Percentiles rank a stretch among this genome's conserved stretches.
Conservation (phyloP, 805 yeast genomes). For the Pichia gijzeniarum region DNA sequence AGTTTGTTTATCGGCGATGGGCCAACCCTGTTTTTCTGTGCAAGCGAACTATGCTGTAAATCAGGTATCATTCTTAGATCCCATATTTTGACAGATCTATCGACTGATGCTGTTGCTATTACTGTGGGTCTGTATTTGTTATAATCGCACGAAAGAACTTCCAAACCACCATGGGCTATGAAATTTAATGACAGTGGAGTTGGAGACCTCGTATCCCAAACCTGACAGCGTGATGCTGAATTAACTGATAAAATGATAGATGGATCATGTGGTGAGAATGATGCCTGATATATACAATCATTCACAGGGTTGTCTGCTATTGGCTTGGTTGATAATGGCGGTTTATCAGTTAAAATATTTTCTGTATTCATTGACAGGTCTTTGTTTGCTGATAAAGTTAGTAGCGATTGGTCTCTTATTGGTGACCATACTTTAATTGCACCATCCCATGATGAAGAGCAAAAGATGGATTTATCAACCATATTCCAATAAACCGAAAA, state of each 20-base stretch:
- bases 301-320: constrained; percentile 30
- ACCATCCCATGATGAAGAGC: constrained; percentile 91
- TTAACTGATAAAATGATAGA: constrained; percentile 60
- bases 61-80: constrained; percentile 65
- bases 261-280: constrained; percentile 81
- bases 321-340: constrained; percentile 33
- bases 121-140: constrained; percentile 79
- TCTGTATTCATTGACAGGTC: constrained; percentile 21
- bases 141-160: constrained; percentile 78
- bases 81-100: constrained; percentile 78
- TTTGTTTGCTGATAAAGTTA: constrained; percentile 42
- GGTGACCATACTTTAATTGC: constrained; percentile 77
- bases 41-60: constrained; percentile 29
- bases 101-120: constrained; percentile 89
- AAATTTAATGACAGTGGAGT: constrained; percentile 53
- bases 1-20: constrained; percentile 72
- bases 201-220: constrained; percentile 78
- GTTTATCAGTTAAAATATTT: constrained; percentile 14
- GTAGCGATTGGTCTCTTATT: constrained; percentile 43
- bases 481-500: constrained; percentile 34
- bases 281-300: constrained; percentile 72
- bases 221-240: constrained; percentile 65
- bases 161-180: constrained; percentile 75
- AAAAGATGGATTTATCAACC: constrained; percentile 48
- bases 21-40: constrained; percentile 41